These are phyloP conservation scores for Neurospora sp. DNA, from an alignment of 495 filamentous ascomycete genomes.

Conservation along the genomic window DNA sequence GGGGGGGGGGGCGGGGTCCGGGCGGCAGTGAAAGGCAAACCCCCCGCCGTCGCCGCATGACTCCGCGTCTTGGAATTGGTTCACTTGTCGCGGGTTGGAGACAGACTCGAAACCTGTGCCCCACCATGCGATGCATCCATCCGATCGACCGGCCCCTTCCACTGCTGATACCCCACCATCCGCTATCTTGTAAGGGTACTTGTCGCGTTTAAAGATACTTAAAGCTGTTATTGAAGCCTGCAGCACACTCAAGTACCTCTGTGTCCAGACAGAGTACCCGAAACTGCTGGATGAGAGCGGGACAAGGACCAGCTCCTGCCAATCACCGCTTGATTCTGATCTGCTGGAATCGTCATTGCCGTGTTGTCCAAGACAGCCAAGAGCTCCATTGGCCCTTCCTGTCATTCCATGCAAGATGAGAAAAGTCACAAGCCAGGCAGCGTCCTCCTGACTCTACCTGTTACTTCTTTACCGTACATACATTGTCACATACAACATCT, in stretches of 20 bases:
- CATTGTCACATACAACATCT: not conserved
- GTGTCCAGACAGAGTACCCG: not conserved
- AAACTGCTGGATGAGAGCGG: not conserved
- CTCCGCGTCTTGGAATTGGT: not conserved
- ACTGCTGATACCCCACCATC: not conserved
- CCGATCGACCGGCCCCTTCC: not conserved
- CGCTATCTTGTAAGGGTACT: not conserved
- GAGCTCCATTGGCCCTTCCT: not conserved
- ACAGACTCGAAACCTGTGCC: not conserved
- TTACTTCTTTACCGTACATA: not conserved
- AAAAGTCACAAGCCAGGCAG: not conserved
- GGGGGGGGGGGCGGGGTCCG: not conserved
- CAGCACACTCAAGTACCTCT: not conserved
- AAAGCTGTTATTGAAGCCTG: too few species aligned
- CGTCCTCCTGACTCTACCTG: not conserved
- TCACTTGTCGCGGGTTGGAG: not conserved
- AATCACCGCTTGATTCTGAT: conserved; percentile 6
- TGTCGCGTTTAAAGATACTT: not conserved
- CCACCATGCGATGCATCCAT: not conserved
- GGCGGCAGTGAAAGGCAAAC: not conserved
- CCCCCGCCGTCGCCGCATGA: not conserved
- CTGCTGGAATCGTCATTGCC: not conserved
- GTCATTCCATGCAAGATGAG: not conserved
- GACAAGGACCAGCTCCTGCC: conserved; percentile 5
- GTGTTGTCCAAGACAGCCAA: not conserved